These are phyloP conservation scores for Tricladium varicosporioides DNA, from an alignment of 2,329 filamentous ascomycete genomes.

Conservation along the genomic window DNA sequence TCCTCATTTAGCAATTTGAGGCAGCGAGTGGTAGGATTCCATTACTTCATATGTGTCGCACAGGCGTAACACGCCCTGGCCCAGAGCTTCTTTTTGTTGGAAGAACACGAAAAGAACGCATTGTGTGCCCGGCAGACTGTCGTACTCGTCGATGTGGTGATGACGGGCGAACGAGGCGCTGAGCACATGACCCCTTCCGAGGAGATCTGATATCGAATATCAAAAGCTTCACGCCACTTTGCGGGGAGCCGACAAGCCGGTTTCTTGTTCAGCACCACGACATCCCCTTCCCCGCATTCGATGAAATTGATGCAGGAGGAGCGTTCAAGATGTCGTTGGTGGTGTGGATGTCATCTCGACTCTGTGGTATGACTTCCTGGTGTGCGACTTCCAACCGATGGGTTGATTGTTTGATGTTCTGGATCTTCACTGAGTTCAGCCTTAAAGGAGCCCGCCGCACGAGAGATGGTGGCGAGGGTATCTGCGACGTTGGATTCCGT, in stretches of 20 bases:
- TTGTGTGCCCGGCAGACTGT: no score
- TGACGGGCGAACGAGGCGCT: background rate
- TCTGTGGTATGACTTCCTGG: no score
- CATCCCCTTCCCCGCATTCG: slow-evolving; percentile 3
- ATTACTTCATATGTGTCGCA: slow-evolving; percentile 18
- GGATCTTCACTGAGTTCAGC: no score
- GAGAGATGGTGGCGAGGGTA: no score
- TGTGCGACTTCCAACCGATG: no score
- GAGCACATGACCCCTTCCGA: slow-evolving; percentile 23
- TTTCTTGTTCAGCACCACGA: background rate
- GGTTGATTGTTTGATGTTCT: no score
- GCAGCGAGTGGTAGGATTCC: slow-evolving; percentile 9
- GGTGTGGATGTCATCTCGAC: slow-evolving; percentile 19
- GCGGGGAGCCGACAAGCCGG: slow-evolving; percentile 16
- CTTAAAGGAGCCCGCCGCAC: no score
- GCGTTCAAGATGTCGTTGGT: background rate
- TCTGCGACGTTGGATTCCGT: no score
- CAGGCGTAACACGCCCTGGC: background rate
- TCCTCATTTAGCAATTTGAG: background rate
- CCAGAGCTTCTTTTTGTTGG: background rate
- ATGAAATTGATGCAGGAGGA: background rate
- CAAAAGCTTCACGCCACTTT: slow-evolving; percentile 18
- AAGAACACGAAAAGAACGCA: background rate
- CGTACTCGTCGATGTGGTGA: background rate
- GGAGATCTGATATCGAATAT: slow-evolving; percentile 21